A percentile compares a stretch with the other conserved stretches of the same genome.
phyloP scores from a whole-genome alignment of 495 filamentous ascomycete species.

The Aspergillus carlsbadensis region DNA sequence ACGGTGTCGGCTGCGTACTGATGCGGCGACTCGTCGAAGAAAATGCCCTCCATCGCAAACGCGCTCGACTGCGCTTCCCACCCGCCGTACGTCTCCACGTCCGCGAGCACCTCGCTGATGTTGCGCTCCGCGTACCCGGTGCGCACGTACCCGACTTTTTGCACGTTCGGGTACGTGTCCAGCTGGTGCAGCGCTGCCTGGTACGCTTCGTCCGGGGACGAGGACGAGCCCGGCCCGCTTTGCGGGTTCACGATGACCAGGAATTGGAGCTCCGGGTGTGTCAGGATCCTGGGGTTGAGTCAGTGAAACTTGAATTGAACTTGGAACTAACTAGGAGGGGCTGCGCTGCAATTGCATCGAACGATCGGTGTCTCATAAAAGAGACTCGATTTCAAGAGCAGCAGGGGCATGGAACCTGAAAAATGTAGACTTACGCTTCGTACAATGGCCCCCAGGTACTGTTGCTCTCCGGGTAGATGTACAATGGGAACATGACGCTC shows the following conservation, averaged over 20 bases:
- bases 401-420: no score
- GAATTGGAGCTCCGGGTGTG: conserved; percentile 35
- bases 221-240: conserved; percentile 41
- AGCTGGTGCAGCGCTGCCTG: conserved; percentile 35
- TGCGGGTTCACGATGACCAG: conserved; percentile 48
- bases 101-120: conserved; percentile 27
- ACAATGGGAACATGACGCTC: conserved; percentile 49
- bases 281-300: conserved; percentile 16
- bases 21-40: conserved; percentile 46
- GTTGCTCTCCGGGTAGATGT: conserved; percentile 42
- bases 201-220: conserved; percentile 31
- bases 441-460: conserved; percentile 45
- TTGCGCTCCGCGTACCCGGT: conserved; percentile 33
- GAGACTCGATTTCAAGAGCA: no score
- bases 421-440: conserved; percentile 18
- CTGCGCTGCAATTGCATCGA: no score
- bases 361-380: no score
- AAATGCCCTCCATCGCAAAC: conserved; percentile 44
- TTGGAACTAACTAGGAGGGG: no score
- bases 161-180: conserved; percentile 41
- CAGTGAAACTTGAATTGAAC: background rate
- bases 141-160: conserved; percentile 49
- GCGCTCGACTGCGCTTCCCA: conserved; percentile 36
- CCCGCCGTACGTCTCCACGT: conserved; percentile 41
- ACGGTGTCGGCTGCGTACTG: conserved; percentile 24